Percentiles rank a stretch among this genome's conserved stretches.
Conservation (phyloP, 768 basidiomycete species). For the Cystofilobasidium macerans region DNA sequence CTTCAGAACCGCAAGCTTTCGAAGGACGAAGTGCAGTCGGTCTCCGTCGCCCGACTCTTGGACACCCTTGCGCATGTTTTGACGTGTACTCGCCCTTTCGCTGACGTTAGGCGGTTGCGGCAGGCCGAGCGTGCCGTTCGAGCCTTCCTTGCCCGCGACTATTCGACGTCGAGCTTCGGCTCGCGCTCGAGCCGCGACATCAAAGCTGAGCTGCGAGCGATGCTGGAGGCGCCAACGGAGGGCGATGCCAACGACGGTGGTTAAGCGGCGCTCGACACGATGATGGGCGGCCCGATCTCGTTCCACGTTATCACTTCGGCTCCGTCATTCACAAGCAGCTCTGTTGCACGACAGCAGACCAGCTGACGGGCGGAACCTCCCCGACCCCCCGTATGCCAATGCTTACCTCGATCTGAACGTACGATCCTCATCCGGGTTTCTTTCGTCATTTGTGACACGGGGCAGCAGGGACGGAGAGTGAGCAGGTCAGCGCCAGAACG, state of each 20-base stretch:
- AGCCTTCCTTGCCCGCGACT: not conserved
- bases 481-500: too few species aligned
- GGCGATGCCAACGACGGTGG: not conserved
- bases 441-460: too few species aligned
- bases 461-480: too few species aligned
- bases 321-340: too few species aligned
- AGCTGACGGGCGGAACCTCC: too few species aligned
- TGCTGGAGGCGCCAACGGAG: slow-evolving; percentile 7
- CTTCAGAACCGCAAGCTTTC: slow-evolving; percentile 9
- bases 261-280: too few species aligned
- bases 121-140: slow-evolving; percentile 13
- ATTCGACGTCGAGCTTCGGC: not conserved
- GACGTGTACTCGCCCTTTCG: not conserved
- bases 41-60: not conserved
- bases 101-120: slow-evolving; percentile 5
- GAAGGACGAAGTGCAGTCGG: slow-evolving; percentile 4
- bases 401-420: too few species aligned
- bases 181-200: slow-evolving; percentile 4
- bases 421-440: too few species aligned
- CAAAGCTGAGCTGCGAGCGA: slow-evolving; percentile 3
- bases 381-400: too few species aligned
- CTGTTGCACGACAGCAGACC: too few species aligned
- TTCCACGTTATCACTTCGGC: too few species aligned
- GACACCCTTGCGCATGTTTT: not conserved
- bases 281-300: too few species aligned